phyloP scores from a whole-genome alignment of 176 grass and related monocot genomes.

The Bromus sterilis region DNA sequence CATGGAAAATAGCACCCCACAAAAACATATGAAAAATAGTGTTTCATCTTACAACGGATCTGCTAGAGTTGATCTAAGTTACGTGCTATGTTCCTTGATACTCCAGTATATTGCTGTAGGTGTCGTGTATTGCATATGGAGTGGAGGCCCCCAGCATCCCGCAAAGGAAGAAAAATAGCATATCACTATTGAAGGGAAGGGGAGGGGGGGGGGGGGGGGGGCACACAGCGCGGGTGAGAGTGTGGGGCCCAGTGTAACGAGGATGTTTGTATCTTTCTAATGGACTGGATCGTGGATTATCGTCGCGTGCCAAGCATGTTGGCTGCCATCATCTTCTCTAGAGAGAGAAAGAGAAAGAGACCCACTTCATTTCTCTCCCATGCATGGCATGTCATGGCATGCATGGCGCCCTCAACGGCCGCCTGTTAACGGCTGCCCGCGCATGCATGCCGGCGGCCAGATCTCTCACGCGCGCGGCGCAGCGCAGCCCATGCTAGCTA shows the following conservation, averaged over 20 bases:
- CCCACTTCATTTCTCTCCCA: not conserved
- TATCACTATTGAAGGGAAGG: too few relatives aligned
- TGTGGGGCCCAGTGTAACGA: conserved; percentile 23
- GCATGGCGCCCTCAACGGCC: conserved; percentile 11
- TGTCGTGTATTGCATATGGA: not conserved
- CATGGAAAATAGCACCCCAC: too few relatives aligned
- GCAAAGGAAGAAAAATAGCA: not conserved
- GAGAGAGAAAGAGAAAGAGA: not conserved
- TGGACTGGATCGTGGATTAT: conserved; percentile 9
- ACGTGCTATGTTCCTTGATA: not conserved
- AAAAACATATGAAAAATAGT: too few relatives aligned
- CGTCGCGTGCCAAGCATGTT: conserved; percentile 29
- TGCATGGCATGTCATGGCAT: conserved; percentile 2
- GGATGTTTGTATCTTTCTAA: conserved; percentile 37
- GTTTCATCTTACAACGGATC: too few relatives aligned
- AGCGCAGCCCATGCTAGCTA: not conserved
- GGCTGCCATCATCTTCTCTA: not conserved
- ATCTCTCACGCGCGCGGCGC: not conserved
- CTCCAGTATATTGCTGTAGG: not conserved
- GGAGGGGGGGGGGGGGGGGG: too few relatives aligned
- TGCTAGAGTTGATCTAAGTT: too few relatives aligned
- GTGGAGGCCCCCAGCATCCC: not conserved
- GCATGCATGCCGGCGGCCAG: conserved; percentile 5
- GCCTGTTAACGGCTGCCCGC: conserved; percentile 6
- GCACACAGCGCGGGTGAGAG: too few relatives aligned